These are phyloP conservation scores for Neoboletus brunneissimus DNA, from an alignment of 768 basidiomycete genomes.

Conservation along the genomic window DNA sequence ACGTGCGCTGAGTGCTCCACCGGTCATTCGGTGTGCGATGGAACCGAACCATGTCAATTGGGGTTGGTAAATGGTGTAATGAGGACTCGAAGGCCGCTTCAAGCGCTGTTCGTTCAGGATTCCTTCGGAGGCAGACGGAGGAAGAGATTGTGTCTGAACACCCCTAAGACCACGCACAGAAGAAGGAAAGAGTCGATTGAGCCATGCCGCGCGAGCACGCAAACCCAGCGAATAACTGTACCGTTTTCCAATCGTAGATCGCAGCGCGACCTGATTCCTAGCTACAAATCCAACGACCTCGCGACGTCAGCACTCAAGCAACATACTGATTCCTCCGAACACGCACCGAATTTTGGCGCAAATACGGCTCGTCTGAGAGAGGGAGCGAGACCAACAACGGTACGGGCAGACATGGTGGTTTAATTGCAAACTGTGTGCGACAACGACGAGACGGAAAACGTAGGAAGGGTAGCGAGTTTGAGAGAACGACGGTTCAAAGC, in stretches of 20 bases:
- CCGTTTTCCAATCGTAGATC: constrained; percentile 41
- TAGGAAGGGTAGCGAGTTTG: not conserved
- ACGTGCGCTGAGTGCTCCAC: constrained; percentile 66
- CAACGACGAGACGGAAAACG: not conserved
- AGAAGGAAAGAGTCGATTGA: not conserved
- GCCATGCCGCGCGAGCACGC: not conserved
- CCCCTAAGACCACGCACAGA: constrained; percentile 32
- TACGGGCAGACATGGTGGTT: constrained; percentile 44
- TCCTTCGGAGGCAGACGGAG: constrained; percentile 51
- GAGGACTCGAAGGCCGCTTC: constrained; percentile 86
- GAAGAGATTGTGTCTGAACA: constrained; percentile 64
- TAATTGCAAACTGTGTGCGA: not conserved
- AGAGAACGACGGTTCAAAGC: not conserved
- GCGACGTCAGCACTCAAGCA: not conserved
- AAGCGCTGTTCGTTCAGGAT: constrained; percentile 89
- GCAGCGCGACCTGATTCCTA: constrained; percentile 39
- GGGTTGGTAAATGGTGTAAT: constrained; percentile 95
- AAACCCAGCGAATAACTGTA: constrained; percentile 9
- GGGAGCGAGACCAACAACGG: constrained; percentile 57
- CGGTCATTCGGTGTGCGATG: constrained; percentile 85
- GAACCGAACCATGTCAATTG: constrained; percentile 90
- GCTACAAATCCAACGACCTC: constrained; percentile 25
- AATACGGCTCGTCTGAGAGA: constrained; percentile 53
- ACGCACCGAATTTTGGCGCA: constrained; percentile 30
- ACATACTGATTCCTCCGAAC: not conserved